These are phyloP conservation scores for Podospora pseudopauciseta DNA, from an alignment of 495 filamentous ascomycete genomes.

Conservation along the genomic window DNA sequence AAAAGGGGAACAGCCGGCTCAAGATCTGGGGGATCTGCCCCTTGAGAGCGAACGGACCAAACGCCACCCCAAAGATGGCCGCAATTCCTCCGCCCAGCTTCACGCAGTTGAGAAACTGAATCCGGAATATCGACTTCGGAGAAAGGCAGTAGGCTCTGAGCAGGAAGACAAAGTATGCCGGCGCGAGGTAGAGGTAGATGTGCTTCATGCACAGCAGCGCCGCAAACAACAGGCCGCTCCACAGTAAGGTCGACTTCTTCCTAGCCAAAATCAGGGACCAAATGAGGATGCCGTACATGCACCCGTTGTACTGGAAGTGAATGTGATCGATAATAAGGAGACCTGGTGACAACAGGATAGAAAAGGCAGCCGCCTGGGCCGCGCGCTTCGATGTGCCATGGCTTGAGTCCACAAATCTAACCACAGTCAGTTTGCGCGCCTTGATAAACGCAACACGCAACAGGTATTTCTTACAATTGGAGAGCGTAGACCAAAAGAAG, in stretches of 20 bases:
- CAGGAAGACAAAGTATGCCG: conserved; percentile 91
- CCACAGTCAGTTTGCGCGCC: background rate
- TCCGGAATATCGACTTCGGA: conserved; percentile 67
- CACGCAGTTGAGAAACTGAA: conserved; percentile 70
- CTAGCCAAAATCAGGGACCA: conserved; percentile 79
- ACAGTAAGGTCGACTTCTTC: conserved; percentile 69
- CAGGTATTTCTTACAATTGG: conserved; percentile 51
- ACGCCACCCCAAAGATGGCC: conserved; percentile 73
- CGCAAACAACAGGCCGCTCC: conserved; percentile 79
- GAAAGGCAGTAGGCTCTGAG: conserved; percentile 86
- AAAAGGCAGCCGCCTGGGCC: conserved; percentile 83
- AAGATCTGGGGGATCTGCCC: conserved; percentile 85
- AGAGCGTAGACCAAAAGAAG: conserved; percentile 81
- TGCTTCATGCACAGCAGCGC: conserved; percentile 89
- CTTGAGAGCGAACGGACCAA: conserved; percentile 84
- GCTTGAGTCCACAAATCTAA: conserved; percentile 70
- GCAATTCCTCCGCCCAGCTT: conserved; percentile 75
- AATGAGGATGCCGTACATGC: conserved; percentile 85
- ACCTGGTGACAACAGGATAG: conserved; percentile 86
- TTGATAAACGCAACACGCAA: background rate
- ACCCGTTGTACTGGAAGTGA: conserved; percentile 98
- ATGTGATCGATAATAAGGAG: conserved; percentile 97
- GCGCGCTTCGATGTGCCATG: conserved; percentile 62
- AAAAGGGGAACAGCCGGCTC: conserved; percentile 87
- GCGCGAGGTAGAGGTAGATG: conserved; percentile 95